These are phyloP conservation scores for Filosporella fistucella DNA, from an alignment of 495 filamentous ascomycete genomes.

Conservation along the genomic window DNA sequence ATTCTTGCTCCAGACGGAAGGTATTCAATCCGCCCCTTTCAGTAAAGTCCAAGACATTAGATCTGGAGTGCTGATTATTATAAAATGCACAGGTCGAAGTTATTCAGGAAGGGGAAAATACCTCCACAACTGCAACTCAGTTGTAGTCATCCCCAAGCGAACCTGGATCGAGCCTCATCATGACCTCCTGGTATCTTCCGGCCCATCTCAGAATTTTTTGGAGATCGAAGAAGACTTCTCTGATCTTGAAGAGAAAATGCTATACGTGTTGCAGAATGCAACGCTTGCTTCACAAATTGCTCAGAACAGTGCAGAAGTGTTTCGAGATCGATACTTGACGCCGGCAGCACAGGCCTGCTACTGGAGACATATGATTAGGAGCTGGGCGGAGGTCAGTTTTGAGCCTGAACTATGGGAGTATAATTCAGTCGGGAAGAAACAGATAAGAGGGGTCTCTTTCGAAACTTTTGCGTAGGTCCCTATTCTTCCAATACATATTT, in stretches of 20 bases:
- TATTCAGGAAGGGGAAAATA: conserved; percentile 48
- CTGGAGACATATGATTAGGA: conserved; percentile 49
- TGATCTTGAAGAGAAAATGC: conserved; percentile 47
- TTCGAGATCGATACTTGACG: conserved; percentile 56
- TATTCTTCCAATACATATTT: too few relatives aligned
- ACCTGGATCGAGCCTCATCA: conserved; percentile 28
- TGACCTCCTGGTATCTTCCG: conserved; percentile 34
- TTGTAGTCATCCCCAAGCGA: too few relatives aligned
- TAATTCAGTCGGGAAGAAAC: neutral
- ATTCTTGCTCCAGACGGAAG: conserved; percentile 56
- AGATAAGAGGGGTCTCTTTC: neutral
- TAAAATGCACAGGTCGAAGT: too few relatives aligned
- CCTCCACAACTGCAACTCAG: conserved; percentile 54
- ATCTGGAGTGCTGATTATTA: too few relatives aligned
- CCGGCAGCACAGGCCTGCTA: conserved; percentile 58
- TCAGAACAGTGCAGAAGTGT: conserved; percentile 46
- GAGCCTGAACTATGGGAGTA: neutral
- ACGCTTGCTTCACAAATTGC: conserved; percentile 49
- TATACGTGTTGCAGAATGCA: conserved; percentile 44
- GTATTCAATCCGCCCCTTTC: conserved; percentile 17
- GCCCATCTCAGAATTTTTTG: conserved; percentile 56
- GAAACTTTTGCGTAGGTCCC: neutral
- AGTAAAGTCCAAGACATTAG: neutral
- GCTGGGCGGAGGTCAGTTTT: conserved; percentile 38
- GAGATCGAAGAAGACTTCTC: conserved; percentile 50